A percentile compares a stretch with the other conserved stretches of the same genome.
These are phyloP conservation scores for Vanderwaltozyma tropicalis DNA, from an alignment of 805 yeast genomes.

Conservation along the genomic window DNA sequence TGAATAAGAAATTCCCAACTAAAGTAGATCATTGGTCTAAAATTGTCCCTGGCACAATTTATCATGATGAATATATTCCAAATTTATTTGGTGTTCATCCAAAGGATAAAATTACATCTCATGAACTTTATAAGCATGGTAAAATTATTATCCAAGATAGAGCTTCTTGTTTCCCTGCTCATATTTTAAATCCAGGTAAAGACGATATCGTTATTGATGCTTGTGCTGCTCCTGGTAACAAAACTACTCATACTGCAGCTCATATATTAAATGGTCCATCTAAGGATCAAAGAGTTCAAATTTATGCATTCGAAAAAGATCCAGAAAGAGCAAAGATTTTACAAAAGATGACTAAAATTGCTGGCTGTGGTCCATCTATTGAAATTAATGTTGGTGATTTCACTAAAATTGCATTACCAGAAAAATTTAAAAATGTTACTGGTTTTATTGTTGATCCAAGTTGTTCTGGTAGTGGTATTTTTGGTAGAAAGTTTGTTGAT, in stretches of 20 bases:
- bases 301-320: slow-evolving; percentile 85
- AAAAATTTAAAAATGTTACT: slow-evolving; percentile 51
- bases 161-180: slow-evolving; percentile 94
- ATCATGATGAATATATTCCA: slow-evolving; percentile 63
- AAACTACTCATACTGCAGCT: slow-evolving; percentile 83
- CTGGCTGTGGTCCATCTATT: slow-evolving; percentile 45
- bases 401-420: slow-evolving; percentile 33
- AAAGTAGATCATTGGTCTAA: slow-evolving; percentile 37
- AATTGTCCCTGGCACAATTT: slow-evolving; percentile 47
- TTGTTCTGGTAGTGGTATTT: slow-evolving; percentile 95
- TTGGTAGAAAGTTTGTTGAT: slow-evolving; percentile 70
- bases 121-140: slow-evolving; percentile 65
- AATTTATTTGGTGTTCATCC: slow-evolving; percentile 78
- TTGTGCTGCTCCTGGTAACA: slow-evolving; percentile 98
- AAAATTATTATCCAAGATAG: slow-evolving; percentile 86
- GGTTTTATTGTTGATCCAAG: slow-evolving; percentile 92
- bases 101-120: slow-evolving; percentile 52
- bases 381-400: slow-evolving; percentile 44
- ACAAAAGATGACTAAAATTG: slow-evolving; percentile 66
- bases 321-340: slow-evolving; percentile 57
- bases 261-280: slow-evolving; percentile 13
- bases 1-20: slow-evolving; percentile 30
- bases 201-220: slow-evolving; percentile 74
- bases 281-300: slow-evolving; percentile 19
- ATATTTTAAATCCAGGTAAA: slow-evolving; percentile 53